These are phyloP conservation scores for Kwoniella europaea DNA, from an alignment of 768 basidiomycete genomes.

Conservation along the genomic window DNA sequence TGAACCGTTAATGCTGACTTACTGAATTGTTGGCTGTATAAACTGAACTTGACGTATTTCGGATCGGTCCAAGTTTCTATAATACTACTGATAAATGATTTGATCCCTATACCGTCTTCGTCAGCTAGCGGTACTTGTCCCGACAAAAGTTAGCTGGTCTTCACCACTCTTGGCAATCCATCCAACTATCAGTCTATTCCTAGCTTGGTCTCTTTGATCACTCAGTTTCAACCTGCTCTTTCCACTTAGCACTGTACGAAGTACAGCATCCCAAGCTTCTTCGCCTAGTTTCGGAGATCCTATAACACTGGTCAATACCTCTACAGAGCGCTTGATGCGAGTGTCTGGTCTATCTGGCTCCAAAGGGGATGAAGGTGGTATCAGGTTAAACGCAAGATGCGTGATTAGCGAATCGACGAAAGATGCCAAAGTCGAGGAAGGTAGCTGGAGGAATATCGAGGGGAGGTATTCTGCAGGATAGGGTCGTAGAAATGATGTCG, in stretches of 20 bases:
- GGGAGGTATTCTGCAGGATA: conserved; percentile 40
- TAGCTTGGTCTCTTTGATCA: conserved; percentile 59
- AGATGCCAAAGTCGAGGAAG: conserved; percentile 66
- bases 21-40: conserved; percentile 78
- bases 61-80: conserved; percentile 74
- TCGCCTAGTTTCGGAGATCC: conserved; percentile 59
- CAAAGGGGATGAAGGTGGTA: not conserved
- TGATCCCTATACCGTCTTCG: conserved; percentile 31
- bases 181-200: conserved; percentile 66
- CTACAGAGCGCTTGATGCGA: conserved; percentile 65
- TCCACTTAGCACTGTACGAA: conserved; percentile 60
- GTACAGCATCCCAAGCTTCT: conserved; percentile 47
- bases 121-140: not conserved
- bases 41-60: conserved; percentile 79
- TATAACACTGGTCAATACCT: conserved; percentile 64
- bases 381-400: conserved; percentile 34
- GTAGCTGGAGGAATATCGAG: conserved; percentile 55
- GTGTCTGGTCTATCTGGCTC: conserved; percentile 57
- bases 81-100: conserved; percentile 46
- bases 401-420: conserved; percentile 57
- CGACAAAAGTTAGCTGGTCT: conserved; percentile 10
- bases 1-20: conserved; percentile 48
- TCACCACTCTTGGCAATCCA: conserved; percentile 67
- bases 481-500: conserved; percentile 56
- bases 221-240: conserved; percentile 61